Evolutionary conservation across 306 rosid species (phyloP).

Genomic region (Cercis canadensis): DNA sequence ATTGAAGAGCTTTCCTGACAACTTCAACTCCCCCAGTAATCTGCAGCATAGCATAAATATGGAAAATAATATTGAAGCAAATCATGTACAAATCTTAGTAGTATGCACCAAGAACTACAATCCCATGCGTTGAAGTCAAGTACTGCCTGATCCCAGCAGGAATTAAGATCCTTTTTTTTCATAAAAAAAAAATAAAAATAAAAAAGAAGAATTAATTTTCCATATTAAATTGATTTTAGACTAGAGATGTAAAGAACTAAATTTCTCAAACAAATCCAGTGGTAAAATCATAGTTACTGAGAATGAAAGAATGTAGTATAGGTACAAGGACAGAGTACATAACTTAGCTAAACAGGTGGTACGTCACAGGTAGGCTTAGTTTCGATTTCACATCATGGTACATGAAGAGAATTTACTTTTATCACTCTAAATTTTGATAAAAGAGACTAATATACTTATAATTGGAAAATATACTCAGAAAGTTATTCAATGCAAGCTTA

Average conservation of each 20-base stretch:
- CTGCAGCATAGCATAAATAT: slow-evolving; percentile 53
- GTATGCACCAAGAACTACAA: slow-evolving; percentile 11
- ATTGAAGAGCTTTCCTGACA: slow-evolving; percentile 82
- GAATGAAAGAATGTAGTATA: background rate
- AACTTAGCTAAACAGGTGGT: too few species aligned
- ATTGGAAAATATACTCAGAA: background rate
- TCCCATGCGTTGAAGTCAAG: background rate
- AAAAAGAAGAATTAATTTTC: background rate
- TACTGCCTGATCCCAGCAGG: background rate
- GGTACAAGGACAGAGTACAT: background rate
- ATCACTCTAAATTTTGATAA: background rate
- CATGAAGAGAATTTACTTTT: background rate
- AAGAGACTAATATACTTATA: background rate
- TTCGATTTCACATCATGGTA: background rate
- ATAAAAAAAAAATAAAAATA: too few species aligned
- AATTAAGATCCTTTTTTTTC: background rate
- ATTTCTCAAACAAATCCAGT: background rate
- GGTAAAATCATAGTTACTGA: background rate
- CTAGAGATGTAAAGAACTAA: background rate
- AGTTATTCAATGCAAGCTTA: too few species aligned
- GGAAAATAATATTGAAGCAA: slow-evolving; percentile 25
- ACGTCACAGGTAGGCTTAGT: too few species aligned
- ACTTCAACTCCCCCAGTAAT: slow-evolving; percentile 76
- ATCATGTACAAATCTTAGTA: slow-evolving; percentile 2
- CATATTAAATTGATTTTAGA: background rate